Evolutionary conservation across 1,284 basidiomycete species (phyloP), one percentile per base, ranked within the genome.

Genomic region (Apiotrichum mycotoxinovorans): DNA sequence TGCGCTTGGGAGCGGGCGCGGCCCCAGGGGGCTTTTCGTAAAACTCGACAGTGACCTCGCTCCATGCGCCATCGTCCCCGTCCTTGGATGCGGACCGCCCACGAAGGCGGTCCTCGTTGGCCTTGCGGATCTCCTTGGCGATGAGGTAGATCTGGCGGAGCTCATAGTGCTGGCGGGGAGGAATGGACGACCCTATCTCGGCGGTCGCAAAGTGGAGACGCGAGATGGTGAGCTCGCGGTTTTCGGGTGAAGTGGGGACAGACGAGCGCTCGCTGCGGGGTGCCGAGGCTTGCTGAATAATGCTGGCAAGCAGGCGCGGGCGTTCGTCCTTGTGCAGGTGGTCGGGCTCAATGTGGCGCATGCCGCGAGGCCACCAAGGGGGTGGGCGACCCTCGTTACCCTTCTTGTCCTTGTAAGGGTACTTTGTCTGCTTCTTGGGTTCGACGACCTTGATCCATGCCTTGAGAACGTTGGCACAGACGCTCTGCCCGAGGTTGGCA

Each of bases 401-500:
- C 56, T 78, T 77, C 69, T 81, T 80, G 73, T 83, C 82, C 69
- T 81, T 80, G 73, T 83, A 82, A 4, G 80, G 81, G 63, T 69
- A 79, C 43, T 78, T 76, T 53, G 73, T 79, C 68, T 81, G 79
- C 68, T 82, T 82, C 67, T 81, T 80, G 17, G 81, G 81, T 67
- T 83, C 81, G 61, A 82, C 79, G 49, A 81, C 72, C 67, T 80
- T 80, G 69, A 80, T 79, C 79, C 79, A 80, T 23, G 71, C 78
- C 66, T 82, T 82, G 60, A 79, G 79, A 34, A 83, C 74, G 51
- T 79, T 75, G 64, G 82, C 82, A 71, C 80, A 81, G 10, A 78
- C 78, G 38, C 72, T 74, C 67, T 82, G 80, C 61, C 79, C 80
- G 17, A 83, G 70, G 22, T 76, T 72, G 25, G 67, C 63, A 57